Conservation (phyloP, 108 stramenopile species). For the Nitzschia inconspicua region DNA sequence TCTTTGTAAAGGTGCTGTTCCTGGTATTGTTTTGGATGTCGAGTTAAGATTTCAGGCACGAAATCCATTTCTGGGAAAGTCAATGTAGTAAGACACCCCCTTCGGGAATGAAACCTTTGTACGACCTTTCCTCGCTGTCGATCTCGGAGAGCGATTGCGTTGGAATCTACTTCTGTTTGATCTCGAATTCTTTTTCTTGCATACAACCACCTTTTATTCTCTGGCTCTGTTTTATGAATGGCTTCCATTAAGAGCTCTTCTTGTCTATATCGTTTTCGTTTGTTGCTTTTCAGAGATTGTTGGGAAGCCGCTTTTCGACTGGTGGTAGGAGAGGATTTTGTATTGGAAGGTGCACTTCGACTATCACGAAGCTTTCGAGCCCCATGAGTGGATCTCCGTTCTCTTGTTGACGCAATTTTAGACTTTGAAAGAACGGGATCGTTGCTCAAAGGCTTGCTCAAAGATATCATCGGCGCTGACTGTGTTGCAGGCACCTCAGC, state of each 20-base stretch:
- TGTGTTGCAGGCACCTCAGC: slow-evolving; percentile 2
- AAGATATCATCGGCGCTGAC: slow-evolving; percentile 10
- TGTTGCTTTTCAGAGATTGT: slow-evolving; percentile 12
- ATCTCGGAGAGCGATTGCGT: slow-evolving; percentile 17
- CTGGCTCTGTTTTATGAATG: slow-evolving; percentile 61
- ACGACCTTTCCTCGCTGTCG: slow-evolving; percentile 32
- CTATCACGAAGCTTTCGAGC: slow-evolving; percentile 14
- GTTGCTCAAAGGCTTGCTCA: neutral
- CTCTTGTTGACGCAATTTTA: neutral
- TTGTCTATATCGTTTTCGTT: slow-evolving; percentile 55
- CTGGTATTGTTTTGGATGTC: neutral
- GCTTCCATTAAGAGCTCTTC: slow-evolving; percentile 85
- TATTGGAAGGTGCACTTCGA: slow-evolving; percentile 4
- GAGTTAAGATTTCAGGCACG: slow-evolving; percentile 66
- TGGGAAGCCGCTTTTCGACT: slow-evolving; percentile 4
- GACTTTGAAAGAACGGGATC: neutral
- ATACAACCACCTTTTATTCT: slow-evolving; percentile 73
- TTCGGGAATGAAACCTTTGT: slow-evolving; percentile 53
- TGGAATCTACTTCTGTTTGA: slow-evolving; percentile 20
- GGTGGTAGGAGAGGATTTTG: slow-evolving; percentile 2
- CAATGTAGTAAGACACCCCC: slow-evolving; percentile 71
- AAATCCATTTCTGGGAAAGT: slow-evolving; percentile 85
- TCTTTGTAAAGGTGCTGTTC: neutral
- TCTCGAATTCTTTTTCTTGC: slow-evolving; percentile 59
- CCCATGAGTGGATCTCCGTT: slow-evolving; percentile 7